phyloP scores from a whole-genome alignment of 2,329 filamentous ascomycete species.

The Aspergillus floridensis region DNA sequence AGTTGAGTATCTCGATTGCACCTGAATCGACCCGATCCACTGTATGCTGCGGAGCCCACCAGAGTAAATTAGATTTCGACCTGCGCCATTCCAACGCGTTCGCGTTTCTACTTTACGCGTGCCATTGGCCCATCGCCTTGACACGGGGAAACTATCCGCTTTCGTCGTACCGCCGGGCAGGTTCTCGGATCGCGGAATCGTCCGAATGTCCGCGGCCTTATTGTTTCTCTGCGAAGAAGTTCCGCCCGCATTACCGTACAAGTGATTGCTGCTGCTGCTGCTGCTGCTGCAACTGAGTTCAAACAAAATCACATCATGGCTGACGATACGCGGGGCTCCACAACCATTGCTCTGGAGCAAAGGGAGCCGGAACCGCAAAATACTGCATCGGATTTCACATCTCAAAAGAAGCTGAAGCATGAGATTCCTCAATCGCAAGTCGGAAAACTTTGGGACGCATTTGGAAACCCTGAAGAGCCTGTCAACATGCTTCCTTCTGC shows the following conservation, averaged over 20 bases:
- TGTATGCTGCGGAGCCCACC: constrained; percentile 14
- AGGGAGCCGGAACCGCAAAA: constrained; percentile 18
- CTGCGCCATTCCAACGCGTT: constrained; percentile 30
- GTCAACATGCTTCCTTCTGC: constrained; percentile 57
- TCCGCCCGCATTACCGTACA: not conserved
- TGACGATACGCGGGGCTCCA: constrained; percentile 37
- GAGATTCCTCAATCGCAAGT: constrained; percentile 46
- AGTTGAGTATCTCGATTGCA: constrained; percentile 10
- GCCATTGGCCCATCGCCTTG: constrained; percentile 18
- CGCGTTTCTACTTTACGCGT: constrained; percentile 34
- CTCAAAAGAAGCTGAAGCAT: constrained; percentile 38
- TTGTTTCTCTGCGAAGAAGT: constrained; percentile 15
- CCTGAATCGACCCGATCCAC: constrained; percentile 10
- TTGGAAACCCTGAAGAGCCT: constrained; percentile 49
- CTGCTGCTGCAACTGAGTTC: not conserved
- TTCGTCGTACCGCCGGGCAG: not conserved
- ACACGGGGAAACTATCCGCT: constrained; percentile 21
- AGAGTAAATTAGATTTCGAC: constrained; percentile 6
- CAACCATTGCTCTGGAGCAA: constrained; percentile 9
- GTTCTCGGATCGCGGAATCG: constrained; percentile 10
- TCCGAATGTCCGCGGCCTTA: constrained; percentile 10
- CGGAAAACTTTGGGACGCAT: constrained; percentile 49
- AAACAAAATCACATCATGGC: constrained; percentile 33
- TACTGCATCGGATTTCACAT: constrained; percentile 16
- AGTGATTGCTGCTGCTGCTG: constrained; percentile 4